Base-by-base conservation (phyloP, 805 yeast species). In the Starmerella floris region DNA sequence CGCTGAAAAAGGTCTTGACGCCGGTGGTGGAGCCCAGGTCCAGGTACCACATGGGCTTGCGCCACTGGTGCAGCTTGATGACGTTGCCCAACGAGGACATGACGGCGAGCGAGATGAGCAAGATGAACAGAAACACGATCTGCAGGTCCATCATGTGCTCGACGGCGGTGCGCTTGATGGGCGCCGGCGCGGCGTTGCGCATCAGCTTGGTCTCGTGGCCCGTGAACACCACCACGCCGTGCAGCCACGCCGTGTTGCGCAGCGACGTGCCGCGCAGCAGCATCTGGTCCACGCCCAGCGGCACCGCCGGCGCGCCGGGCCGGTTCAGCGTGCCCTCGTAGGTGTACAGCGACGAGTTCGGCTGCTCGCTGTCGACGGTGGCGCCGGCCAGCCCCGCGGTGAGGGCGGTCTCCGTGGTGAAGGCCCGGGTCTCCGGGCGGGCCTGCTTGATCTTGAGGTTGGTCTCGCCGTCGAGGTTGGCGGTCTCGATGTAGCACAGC, bases 181-280 rank as follows among this genome's bases (percentile, higher is more conserved):
- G 99, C 2, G 99, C 79, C 1, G 98, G 96, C 2, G 97, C 87
- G 17, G 99, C 98, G 64, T 91, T 91, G 59, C 98, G 76, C 97
- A 91, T 88, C 51, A 91, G 69, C 57, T 91, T 91, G 0, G 99
- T 91, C 63, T 91, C 98, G 60, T 93, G 99, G 19, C 99, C 99
- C 0, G 99, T 91, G 60, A 88, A 91, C 1, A 91, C 75, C 2
- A 83, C 96, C 40, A 84, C 69, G 20, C 98, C 99, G 54, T 83
- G 83, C 34, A 91, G 76, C 96, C 95, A 91, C 34, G 77, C 82
- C 0, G 99, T 93, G 57, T 91, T 91, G 62, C 96, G 72, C 49
- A 91, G 67, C 3, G 91, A 84, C 4, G 99, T 98, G 48, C 99
- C 99, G 64, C 99, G 74, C 44, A 91, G 68, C 32, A 93, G 67